Conservation (phyloP, 2,329 filamentous ascomycete genomes). For the Aspergillus transmontanensis region DNA sequence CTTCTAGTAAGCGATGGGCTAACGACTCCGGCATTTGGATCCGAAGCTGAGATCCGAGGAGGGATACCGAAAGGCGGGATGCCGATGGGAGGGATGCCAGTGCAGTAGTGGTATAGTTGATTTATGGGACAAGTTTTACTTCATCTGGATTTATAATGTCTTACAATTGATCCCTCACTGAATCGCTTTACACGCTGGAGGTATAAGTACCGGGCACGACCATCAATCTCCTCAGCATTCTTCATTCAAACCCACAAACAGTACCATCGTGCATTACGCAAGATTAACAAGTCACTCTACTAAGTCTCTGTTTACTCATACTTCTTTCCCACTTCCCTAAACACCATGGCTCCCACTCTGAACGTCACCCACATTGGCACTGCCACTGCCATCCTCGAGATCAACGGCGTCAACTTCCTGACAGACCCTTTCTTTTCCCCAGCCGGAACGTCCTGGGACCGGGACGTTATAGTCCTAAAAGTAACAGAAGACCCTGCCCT, state of each 20-base stretch:
- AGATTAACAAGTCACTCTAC: no score
- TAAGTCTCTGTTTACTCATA: background rate
- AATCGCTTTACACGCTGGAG: background rate
- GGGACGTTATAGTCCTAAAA: conserved; percentile 30
- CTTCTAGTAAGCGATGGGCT: no score
- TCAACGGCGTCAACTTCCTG: conserved; percentile 46
- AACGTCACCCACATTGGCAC: conserved; percentile 52
- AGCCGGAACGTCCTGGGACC: conserved; percentile 38
- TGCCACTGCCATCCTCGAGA: conserved; percentile 52
- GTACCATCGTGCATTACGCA: no score
- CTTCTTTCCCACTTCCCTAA: background rate
- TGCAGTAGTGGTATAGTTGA: background rate
- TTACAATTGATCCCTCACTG: background rate
- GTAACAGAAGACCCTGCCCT: conserved; percentile 40
- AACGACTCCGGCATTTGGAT: background rate
- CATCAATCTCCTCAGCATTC: background rate
- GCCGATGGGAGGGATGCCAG: background rate
- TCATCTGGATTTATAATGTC: background rate
- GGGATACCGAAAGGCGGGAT: background rate
- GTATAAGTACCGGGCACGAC: background rate
- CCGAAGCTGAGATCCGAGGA: background rate
- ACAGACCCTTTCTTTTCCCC: conserved; percentile 53
- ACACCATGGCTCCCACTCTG: conserved; percentile 15
- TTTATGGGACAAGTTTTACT: background rate
- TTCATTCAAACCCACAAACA: no score